Conservation (phyloP, 345 rosid genomes). For the Theobroma cacao region DNA sequence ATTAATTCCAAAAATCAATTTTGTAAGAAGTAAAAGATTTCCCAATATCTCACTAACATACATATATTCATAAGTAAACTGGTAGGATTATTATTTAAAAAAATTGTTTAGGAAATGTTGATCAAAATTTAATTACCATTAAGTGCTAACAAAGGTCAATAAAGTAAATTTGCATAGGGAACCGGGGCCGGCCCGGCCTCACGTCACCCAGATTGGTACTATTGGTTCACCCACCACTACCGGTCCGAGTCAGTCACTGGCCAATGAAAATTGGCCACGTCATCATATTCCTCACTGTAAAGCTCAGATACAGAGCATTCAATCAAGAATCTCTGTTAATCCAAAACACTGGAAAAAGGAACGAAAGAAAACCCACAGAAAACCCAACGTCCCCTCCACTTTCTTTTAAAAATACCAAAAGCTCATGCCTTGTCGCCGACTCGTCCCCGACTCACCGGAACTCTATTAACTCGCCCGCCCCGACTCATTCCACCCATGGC, state of each 20-base stretch:
- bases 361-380: conserved; percentile 1
- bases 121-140: too few species aligned
- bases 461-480: conserved; percentile 13
- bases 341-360: conserved; percentile 4
- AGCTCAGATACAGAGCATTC: neutral
- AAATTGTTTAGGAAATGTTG: too few species aligned
- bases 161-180: neutral
- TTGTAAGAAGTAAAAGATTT: too few species aligned
- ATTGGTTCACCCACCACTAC: conserved; percentile 23
- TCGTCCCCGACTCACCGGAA: conserved; percentile 24
- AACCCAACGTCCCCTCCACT: conserved; percentile 3
- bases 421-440: conserved; percentile 37
- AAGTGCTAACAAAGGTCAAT: neutral
- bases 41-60: too few species aligned
- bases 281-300: conserved; percentile 20
- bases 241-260: conserved; percentile 16
- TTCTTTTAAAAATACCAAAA: neutral
- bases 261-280: conserved; percentile 33
- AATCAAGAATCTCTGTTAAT: conserved; percentile 18
- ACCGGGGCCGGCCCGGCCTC: neutral
- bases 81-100: too few species aligned
- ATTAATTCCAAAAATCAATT: too few species aligned
- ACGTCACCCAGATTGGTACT: neutral
- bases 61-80: too few species aligned
- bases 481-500: conserved; percentile 1